Evolutionary conservation across 1,284 basidiomycete genomes (phyloP), one percentile per base, ranked within the genome.

Genomic region (Agroathelia rolfsii): DNA sequence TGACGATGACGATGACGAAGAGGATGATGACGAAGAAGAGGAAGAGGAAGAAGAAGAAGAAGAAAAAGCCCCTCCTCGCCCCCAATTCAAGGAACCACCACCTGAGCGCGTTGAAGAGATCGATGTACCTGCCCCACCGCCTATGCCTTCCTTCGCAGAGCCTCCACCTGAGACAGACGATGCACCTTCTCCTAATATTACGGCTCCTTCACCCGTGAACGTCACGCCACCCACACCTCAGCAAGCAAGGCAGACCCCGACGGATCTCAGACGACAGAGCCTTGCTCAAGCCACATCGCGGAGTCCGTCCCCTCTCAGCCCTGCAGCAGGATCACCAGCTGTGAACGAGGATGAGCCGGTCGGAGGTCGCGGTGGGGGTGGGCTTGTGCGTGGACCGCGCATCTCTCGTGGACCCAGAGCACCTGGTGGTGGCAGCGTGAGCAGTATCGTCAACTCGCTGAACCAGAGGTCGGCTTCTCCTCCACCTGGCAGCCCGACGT

Each of bases 301-400:
- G 19, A 69, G 64, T 42, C 58, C 66, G 8, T 63, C 69, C 5
- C 66, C 69, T 10, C 49, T 59, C 38, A 26, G 8, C 18, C 33
- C 10, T 39, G 46, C 39, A 37, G 39, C 55, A 9, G 55, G 62
- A 34, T 45, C 62, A 15, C 37, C 56, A 23, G 40, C 45, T 30
- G n/a, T n/a, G n/a, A n/a, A n/a, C n/a, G 59, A 59, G 28, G 52
- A 59, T 23, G 49, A 59, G 24, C 43, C 47, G n/a, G 32, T n/a
- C n/a, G 66, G 69, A 3, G 55, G 53, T 22, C 69, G 69, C 36
- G 61, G 63, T 4, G 53, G 62, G 1, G 54, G 67, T 13, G 46
- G n/a, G n/a, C n/a, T 56, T 19, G 53, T 72, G 5, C 66, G 76
- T 36, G 71, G 70, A 1, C 71, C 72, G 0, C 61, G 76, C 35